Base-by-base conservation (phyloP, 306 rosid genomes). In the Corylus heterophylla region DNA sequence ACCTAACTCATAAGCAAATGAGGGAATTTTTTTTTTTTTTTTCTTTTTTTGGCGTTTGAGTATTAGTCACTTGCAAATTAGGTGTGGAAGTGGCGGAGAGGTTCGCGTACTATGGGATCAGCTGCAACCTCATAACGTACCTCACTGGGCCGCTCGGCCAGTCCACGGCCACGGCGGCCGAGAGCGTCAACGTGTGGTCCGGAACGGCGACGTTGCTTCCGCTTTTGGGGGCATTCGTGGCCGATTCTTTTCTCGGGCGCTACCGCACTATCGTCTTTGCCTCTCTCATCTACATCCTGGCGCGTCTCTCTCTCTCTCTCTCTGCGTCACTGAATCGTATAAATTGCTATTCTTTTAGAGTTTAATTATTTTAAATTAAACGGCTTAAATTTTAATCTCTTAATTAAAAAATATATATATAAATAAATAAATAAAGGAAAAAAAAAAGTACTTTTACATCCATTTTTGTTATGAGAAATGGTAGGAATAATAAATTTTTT, bases 221-320 rank as follows among this genome's bases (percentile, higher is more conserved):
- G 18, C 78, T 89, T 0, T 13, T 83, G 1, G 93, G 93, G 4
- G 93, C 89, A 8, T 88, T 83, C 29, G 78, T 88, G 2, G 94
- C 94, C 10, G 94, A 90, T 27, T 86, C 89, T 16, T 69, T 63
- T 67, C 81, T 90, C 2, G 94, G 94, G 20, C 92, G 91, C 75
- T 90, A 84, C 78, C 88, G 88, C 49, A 86, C 94, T 3, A 77
- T 90, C 9, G 8, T 86, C 3, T 17, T 84, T 4, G 86, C 93
- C 5, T 85, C 91, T 51, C 17, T 82, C 64, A 48, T 87, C 81
- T 90, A 90, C 52, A 77, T 88, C 59, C 25, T 88, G 91, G 92
- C 80, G 1, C 9, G 35, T 64, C 0, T 76, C 22, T 22, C 9
- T 39, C n/a, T 76, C 11, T 4, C 17, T 37, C 27, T 75, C 13